Evolutionary conservation across 2,329 filamentous ascomycete genomes (phyloP).

Genomic region (Dendryphion nanum): DNA sequence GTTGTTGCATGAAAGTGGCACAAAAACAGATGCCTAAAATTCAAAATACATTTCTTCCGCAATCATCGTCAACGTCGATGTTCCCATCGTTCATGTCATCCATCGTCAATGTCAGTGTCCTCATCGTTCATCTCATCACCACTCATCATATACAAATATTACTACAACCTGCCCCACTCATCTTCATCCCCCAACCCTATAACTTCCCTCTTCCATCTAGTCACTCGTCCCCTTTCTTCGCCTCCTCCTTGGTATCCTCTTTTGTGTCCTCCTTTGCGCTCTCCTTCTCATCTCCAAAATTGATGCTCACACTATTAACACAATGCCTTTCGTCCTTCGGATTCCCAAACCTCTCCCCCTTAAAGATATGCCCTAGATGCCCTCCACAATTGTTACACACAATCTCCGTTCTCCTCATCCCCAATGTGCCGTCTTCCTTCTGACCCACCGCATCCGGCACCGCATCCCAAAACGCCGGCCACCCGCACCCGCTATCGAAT

Average conservation of each 20-base stretch:
- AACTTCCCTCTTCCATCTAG: constrained; percentile 3
- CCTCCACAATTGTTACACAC: constrained; percentile 93
- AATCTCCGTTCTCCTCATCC: constrained; percentile 89
- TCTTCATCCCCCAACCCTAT: background rate
- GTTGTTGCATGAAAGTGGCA: too few species aligned
- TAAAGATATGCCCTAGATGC: constrained; percentile 87
- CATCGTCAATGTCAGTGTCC: background rate
- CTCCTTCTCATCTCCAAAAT: constrained; percentile 74
- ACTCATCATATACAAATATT: constrained; percentile 4
- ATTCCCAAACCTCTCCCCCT: constrained; percentile 78
- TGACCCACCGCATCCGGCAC: constrained; percentile 86
- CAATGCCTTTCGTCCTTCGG: constrained; percentile 97
- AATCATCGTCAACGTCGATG: background rate
- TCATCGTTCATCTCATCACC: background rate
- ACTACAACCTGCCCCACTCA: constrained; percentile 4
- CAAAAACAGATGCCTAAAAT: too few species aligned
- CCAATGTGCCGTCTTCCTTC: constrained; percentile 72
- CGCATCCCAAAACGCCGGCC: constrained; percentile 97
- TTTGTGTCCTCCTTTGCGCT: too few species aligned
- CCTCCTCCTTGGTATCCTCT: too few species aligned
- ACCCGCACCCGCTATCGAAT: constrained; percentile 94
- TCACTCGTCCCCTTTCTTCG: constrained; percentile 29
- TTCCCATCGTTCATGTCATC: background rate
- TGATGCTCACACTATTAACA: constrained; percentile 90
- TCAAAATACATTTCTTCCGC: background rate